Percentiles rank a stretch among this genome's conserved stretches.
Conservation (phyloP, 202 grass and related monocot genomes). For the Schoenoplectus tabernaemontani region DNA sequence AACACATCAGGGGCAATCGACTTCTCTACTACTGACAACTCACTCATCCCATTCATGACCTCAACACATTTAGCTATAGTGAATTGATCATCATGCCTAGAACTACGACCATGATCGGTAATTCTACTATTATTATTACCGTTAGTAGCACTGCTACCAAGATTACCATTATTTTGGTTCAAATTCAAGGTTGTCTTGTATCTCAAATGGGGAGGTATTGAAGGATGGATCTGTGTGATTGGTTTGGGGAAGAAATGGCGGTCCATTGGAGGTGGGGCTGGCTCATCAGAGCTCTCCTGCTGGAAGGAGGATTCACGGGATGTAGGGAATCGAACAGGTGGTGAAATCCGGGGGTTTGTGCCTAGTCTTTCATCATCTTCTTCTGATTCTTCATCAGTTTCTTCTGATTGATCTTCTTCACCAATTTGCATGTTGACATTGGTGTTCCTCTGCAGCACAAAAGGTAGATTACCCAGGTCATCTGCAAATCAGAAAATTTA, state of each 20-base stretch:
- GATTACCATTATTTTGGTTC: slow-evolving; percentile 35
- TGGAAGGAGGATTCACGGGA: slow-evolving; percentile 75
- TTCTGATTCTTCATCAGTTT: slow-evolving; percentile 23
- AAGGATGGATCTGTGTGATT: slow-evolving; percentile 32
- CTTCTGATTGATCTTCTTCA: slow-evolving; percentile 43
- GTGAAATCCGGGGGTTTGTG: slow-evolving; percentile 33
- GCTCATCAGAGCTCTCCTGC: slow-evolving; percentile 46
- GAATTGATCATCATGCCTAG: slow-evolving; percentile 45
- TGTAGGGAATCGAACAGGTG: slow-evolving; percentile 49
- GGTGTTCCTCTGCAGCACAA: slow-evolving; percentile 37
- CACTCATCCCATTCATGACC: slow-evolving; percentile 56
- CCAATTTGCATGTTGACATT: slow-evolving; percentile 46
- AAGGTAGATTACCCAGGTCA: slow-evolving; percentile 37
- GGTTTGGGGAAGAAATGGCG: slow-evolving; percentile 34
- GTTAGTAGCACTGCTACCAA: slow-evolving; percentile 28
- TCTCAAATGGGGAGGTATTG: slow-evolving; percentile 29
- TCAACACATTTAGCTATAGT: slow-evolving; percentile 54
- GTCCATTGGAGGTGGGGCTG: slow-evolving; percentile 31
- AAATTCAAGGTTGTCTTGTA: slow-evolving; percentile 16
- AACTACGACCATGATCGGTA: slow-evolving; percentile 11
- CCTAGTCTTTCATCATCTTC: slow-evolving; percentile 26
- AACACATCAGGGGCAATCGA: slow-evolving; percentile 69
- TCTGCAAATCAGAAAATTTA: slow-evolving; percentile 33
- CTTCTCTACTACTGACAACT: slow-evolving; percentile 69
- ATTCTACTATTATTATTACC: slow-evolving; percentile 31